These are phyloP conservation scores for Penicillium riverlandense DNA, from an alignment of 495 filamentous ascomycete genomes.

Conservation along the genomic window DNA sequence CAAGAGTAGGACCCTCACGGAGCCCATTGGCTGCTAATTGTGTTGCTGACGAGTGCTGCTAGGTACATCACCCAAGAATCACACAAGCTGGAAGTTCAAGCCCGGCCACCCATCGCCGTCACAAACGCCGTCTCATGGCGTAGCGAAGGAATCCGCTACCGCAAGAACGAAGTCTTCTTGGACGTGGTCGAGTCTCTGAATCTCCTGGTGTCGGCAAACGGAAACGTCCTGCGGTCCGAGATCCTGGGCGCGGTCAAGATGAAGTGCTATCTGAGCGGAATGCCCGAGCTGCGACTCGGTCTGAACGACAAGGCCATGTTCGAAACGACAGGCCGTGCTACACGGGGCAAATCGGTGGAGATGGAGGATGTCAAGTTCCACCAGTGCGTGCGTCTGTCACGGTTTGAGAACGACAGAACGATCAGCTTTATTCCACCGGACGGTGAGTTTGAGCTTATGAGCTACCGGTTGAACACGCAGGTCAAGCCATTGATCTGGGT, in stretches of 20 bases:
- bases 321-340: slow-evolving; percentile 92
- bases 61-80: slow-evolving; percentile 99
- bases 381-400: slow-evolving; percentile 90
- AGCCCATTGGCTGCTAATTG: neutral
- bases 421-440: slow-evolving; percentile 99
- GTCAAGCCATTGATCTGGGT: slow-evolving; percentile 99
- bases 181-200: slow-evolving; percentile 98
- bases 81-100: slow-evolving; percentile 96
- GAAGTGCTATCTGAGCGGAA: slow-evolving; percentile 99
- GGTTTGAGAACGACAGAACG: slow-evolving; percentile 97
- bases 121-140: slow-evolving; percentile 98
- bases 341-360: slow-evolving; percentile 93
- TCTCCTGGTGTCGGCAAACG: slow-evolving; percentile 87
- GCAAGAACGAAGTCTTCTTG: slow-evolving; percentile 99
- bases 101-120: slow-evolving; percentile 97
- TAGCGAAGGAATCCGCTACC: slow-evolving; percentile 95
- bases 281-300: slow-evolving; percentile 93
- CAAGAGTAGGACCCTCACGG: slow-evolving; percentile 59
- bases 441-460: slow-evolving; percentile 99
- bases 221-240: slow-evolving; percentile 94
- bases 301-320: slow-evolving; percentile 99
- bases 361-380: slow-evolving; percentile 99
- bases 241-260: slow-evolving; percentile 97
- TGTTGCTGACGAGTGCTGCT: neutral
- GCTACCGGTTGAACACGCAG: slow-evolving; percentile 96